phyloP scores from a whole-genome alignment of 1,284 basidiomycete genomes.

The Microbotryum saponariae region DNA sequence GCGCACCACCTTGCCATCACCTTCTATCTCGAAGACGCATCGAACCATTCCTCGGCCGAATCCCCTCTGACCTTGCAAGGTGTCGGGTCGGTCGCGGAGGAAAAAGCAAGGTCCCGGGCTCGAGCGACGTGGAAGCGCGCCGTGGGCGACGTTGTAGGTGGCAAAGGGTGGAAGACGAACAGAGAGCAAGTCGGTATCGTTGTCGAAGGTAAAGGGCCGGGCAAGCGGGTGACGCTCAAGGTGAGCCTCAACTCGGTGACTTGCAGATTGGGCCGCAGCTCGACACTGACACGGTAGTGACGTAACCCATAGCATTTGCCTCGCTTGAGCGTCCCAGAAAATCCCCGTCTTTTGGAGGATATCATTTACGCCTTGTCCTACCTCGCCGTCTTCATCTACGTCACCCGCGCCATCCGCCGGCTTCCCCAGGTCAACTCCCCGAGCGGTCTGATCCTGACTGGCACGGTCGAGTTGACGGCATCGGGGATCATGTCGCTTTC shows the following conservation, averaged over 20 bases:
- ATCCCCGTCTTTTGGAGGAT: slow-evolving; percentile 28
- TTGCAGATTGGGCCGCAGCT: too few relatives aligned
- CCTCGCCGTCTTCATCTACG: slow-evolving; percentile 65
- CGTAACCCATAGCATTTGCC: slow-evolving; percentile 23
- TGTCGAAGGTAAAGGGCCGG: slow-evolving; percentile 3
- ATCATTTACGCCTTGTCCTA: slow-evolving; percentile 72
- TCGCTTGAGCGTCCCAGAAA: slow-evolving; percentile 18
- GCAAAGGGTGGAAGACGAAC: slow-evolving; percentile 6
- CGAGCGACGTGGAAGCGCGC: slow-evolving; percentile 11
- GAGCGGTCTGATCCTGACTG: slow-evolving; percentile 86
- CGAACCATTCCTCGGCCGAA: neutral
- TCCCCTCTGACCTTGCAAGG: neutral
- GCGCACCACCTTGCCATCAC: slow-evolving; percentile 65
- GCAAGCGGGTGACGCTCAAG: slow-evolving; percentile 26
- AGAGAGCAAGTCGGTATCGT: slow-evolving; percentile 7
- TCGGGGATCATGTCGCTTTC: slow-evolving; percentile 89
- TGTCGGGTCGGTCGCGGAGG: neutral
- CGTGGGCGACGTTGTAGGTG: slow-evolving; percentile 16
- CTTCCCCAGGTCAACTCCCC: slow-evolving; percentile 81
- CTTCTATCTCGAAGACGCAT: slow-evolving; percentile 61
- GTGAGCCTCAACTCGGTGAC: slow-evolving; percentile 2
- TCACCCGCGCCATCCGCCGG: slow-evolving; percentile 51
- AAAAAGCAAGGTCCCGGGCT: neutral
- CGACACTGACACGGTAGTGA: neutral
- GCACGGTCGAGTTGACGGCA: slow-evolving; percentile 78